Base-by-base conservation (phyloP, 768 basidiomycete species). In the Hygrophorus pudorinus region DNA sequence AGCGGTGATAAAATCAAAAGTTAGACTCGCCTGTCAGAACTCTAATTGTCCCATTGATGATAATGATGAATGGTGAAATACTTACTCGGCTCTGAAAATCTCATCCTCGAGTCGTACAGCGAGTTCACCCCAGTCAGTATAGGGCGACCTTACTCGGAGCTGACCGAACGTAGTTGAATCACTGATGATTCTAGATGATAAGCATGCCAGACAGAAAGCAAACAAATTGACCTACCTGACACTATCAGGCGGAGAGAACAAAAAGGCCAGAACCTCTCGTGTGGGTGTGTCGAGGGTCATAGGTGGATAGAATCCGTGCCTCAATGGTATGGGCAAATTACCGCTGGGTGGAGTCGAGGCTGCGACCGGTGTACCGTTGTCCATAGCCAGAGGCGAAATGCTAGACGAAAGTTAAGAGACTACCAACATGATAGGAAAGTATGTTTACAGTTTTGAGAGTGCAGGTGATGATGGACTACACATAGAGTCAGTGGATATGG, bases 41-140 rank as follows among this genome's bases (percentile, higher is more conserved):
- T 17, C n/a, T 8, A 35, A 35, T n/a, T 5, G 30, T 2, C 6
- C 35, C 31, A 2, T 16, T 20, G 38, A 37, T 2, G 42, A 9
- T 5, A 14, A 16, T 16, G 27, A 44, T n/a, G n/a, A n/a, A n/a
- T n/a, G n/a, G 42, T 30, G 38, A 53, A 53, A 54, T 50, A 85
- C 89, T 63, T 67, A 94, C 92, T 92, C 89, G 61, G 75, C 75
- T 65, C 81, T 76, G 62, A 82, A 85, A 10, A 65, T 64, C 53
- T 89, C 84, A 49, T 79, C 74, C 56, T 81, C 76, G 36, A 93
- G 69, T 59, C 76, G 78, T 50, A 65, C 64, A 11, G 87, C 89
- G 35, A 81, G 62, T 44, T 85, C 81, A 24, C 85, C 84, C 88
- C 87, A 88, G 46, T 68, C 63, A 43, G 75, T 71, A 56, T 85